A percentile compares a stretch with the other conserved stretches of the same genome.
Conservation (phyloP, 1,284 basidiomycete genomes). For the Mycena citricolor region DNA sequence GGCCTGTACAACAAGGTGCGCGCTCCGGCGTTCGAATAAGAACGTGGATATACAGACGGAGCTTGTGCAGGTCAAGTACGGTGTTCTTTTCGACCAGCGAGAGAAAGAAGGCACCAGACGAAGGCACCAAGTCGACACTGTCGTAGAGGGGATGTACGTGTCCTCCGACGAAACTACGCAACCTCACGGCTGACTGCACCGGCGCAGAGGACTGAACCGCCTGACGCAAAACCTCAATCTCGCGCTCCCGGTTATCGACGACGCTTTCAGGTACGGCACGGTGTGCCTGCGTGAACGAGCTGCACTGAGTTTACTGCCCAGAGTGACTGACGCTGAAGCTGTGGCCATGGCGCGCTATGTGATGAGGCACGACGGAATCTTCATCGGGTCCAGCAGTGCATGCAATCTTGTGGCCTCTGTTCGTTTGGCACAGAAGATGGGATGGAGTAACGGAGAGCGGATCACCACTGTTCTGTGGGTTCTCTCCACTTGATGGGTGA, state of each 20-base stretch:
- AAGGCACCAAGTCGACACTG: conserved; percentile 89
- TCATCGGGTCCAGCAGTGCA: conserved; percentile 94
- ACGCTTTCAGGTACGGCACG: conserved; percentile 72
- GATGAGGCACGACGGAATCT: conserved; percentile 87
- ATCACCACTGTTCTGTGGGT: conserved; percentile 85
- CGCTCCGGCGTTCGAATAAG: too few relatives aligned
- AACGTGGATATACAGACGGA: too few relatives aligned
- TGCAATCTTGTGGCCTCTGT: conserved; percentile 93
- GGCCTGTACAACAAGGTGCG: conserved; percentile 90
- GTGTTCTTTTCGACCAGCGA: conserved; percentile 89
- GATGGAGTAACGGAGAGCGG: conserved; percentile 62
- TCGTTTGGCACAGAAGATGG: conserved; percentile 70
- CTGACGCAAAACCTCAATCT: conserved; percentile 85
- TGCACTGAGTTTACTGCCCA: conserved; percentile 37
- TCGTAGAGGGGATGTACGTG: conserved; percentile 82
- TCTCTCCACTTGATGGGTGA: conserved; percentile 3
- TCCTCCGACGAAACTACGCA: not conserved
- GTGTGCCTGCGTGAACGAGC: too few relatives aligned
- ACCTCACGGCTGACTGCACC: conserved; percentile 22
- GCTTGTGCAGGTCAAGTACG: conserved; percentile 67
- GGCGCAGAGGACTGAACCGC: conserved; percentile 83
- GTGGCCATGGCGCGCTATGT: conserved; percentile 91
- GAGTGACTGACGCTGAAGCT: conserved; percentile 87
- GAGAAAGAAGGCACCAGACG: conserved; percentile 93
- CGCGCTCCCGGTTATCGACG: conserved; percentile 79